Evolutionary conservation across 2,329 filamentous ascomycete species (phyloP).

Genomic region (Monosporascus sp.): DNA sequence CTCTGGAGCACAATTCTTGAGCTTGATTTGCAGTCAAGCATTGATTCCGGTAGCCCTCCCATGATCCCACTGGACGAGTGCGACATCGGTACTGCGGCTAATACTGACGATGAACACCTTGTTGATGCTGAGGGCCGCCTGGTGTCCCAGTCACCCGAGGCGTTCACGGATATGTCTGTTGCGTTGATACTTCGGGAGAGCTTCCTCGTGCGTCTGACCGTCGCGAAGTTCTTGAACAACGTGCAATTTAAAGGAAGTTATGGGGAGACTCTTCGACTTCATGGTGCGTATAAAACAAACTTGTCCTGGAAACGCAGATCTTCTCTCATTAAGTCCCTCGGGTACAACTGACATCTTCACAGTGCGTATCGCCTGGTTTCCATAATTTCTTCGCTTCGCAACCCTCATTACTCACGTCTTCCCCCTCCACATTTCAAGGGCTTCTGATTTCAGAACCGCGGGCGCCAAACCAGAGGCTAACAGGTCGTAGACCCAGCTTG

Average conservation of each 20-base stretch:
- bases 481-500: slow-evolving; percentile 25
- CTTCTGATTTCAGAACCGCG: neutral
- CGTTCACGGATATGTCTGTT: slow-evolving; percentile 45
- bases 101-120: slow-evolving; percentile 49
- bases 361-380: neutral
- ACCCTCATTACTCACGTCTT: neutral
- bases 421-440: neutral
- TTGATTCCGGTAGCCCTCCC: slow-evolving; percentile 47
- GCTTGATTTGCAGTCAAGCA: slow-evolving; percentile 44
- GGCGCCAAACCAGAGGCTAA: neutral
- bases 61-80: slow-evolving; percentile 42
- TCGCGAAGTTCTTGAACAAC: slow-evolving; percentile 39
- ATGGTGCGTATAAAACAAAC: slow-evolving; percentile 14
- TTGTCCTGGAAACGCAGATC: neutral
- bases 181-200: slow-evolving; percentile 41
- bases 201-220: slow-evolving; percentile 37
- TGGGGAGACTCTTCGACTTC: slow-evolving; percentile 39
- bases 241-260: slow-evolving; percentile 33
- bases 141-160: slow-evolving; percentile 8
- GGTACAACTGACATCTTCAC: neutral
- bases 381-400: neutral
- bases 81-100: slow-evolving; percentile 44
- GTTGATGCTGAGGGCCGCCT: slow-evolving; percentile 28
- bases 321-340: neutral
- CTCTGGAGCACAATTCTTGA: slow-evolving; percentile 54